These are phyloP conservation scores for Parasitella parasitica DNA, from an alignment of 371 early-diverging fungal genomes.

Conservation along the genomic window DNA sequence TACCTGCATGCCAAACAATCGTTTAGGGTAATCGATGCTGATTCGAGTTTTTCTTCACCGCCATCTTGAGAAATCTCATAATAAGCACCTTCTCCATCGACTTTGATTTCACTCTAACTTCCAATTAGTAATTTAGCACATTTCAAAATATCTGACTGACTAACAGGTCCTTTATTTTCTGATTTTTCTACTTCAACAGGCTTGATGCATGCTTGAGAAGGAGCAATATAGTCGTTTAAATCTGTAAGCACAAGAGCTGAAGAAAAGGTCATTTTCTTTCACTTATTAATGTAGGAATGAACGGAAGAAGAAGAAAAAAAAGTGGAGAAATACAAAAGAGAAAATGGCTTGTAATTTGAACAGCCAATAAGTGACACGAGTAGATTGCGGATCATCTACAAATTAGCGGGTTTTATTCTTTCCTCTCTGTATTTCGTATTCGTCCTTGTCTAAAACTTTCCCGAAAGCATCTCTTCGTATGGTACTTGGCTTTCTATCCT, in stretches of 20 bases:
- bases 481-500: not conserved
- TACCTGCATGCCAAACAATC: slow-evolving; percentile 98
- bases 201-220: slow-evolving; percentile 94
- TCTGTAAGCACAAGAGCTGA: slow-evolving; percentile 83
- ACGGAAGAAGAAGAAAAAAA: not conserved
- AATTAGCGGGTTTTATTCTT: not conserved
- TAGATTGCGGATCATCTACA: too few species aligned
- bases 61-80: slow-evolving; percentile 90
- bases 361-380: too few species aligned
- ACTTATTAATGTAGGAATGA: slow-evolving; percentile 9
- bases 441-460: not conserved
- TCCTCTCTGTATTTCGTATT: not conserved
- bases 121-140: not conserved
- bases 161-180: slow-evolving; percentile 43
- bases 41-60: slow-evolving; percentile 72
- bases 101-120: slow-evolving; percentile 60
- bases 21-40: slow-evolving; percentile 85
- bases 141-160: slow-evolving; percentile 8
- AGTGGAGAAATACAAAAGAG: not conserved
- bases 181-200: slow-evolving; percentile 82
- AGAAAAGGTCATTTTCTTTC: slow-evolving; percentile 61
- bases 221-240: slow-evolving; percentile 94
- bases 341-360: not conserved
- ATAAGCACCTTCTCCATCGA: slow-evolving; percentile 66
- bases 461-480: slow-evolving; percentile 4